These are phyloP conservation scores for Fusarium anguioides DNA, from an alignment of 2,329 filamentous ascomycete genomes.

Conservation along the genomic window DNA sequence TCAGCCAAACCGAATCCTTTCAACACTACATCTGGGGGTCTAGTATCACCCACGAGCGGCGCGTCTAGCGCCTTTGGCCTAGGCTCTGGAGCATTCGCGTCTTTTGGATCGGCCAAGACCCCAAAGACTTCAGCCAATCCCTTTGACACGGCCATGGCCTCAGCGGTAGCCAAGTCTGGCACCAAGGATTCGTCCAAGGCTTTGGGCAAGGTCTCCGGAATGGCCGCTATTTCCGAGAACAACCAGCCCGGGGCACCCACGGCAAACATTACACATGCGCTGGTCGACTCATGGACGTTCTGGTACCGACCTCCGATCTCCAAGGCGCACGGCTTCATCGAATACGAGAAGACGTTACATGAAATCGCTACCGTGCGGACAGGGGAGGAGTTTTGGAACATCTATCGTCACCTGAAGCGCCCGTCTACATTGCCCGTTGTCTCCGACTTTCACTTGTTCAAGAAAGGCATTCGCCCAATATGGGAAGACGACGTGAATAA, in stretches of 20 bases:
- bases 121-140: conserved; percentile 85
- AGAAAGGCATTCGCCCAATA: conserved; percentile 93
- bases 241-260: conserved; percentile 50
- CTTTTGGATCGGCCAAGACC: conserved; percentile 83
- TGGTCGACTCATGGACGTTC: conserved; percentile 93
- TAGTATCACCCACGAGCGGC: conserved; percentile 60
- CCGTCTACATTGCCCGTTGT: conserved; percentile 90
- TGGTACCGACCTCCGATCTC: conserved; percentile 98
- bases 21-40: conserved; percentile 72
- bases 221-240: conserved; percentile 61
- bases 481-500: conserved; percentile 99
- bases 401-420: conserved; percentile 89
- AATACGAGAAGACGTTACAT: conserved; percentile 97
- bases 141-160: conserved; percentile 78
- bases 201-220: conserved; percentile 48
- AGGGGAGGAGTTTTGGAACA: conserved; percentile 89
- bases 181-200: conserved; percentile 50
- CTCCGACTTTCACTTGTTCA: conserved; percentile 98
- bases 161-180: conserved; percentile 49
- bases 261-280: conserved; percentile 60
- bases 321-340: conserved; percentile 86
- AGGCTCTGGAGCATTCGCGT: conserved; percentile 94
- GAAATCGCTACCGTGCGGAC: conserved; percentile 84
- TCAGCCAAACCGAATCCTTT: conserved; percentile 84
- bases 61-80: conserved; percentile 92